phyloP scores from a whole-genome alignment of 106 monocot genomes.

The Dendrobium huoshanense region DNA sequence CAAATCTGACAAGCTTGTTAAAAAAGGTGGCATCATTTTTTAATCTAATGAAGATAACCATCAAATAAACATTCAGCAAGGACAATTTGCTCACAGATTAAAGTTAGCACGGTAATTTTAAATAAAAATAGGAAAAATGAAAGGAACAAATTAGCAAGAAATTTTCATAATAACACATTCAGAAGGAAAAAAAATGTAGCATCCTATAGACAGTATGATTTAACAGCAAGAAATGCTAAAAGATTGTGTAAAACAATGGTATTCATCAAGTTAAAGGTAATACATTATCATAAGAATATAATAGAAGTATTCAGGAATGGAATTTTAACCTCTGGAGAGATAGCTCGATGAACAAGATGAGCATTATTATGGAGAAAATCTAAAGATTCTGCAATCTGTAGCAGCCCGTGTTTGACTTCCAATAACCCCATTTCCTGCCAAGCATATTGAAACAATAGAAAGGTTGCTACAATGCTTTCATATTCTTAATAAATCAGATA shows the following conservation, averaged over 20 bases:
- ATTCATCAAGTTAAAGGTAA: neutral
- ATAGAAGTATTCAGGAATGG: neutral
- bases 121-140: neutral
- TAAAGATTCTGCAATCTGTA: constrained; percentile 80
- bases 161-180: neutral
- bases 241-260: neutral
- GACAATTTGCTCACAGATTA: neutral
- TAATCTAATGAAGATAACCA: too few species aligned
- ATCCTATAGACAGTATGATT: neutral
- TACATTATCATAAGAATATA: neutral
- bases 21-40: too few species aligned
- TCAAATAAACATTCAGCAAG: neutral
- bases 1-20: too few species aligned
- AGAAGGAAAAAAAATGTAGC: neutral
- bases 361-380: constrained; percentile 98
- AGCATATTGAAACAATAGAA: constrained; percentile 5
- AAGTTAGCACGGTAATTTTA: neutral
- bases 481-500: neutral
- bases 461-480: neutral
- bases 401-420: constrained; percentile 92
- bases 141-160: neutral
- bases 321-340: constrained; percentile 79
- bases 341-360: constrained; percentile 76
- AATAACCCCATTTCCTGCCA: constrained; percentile 86
- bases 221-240: neutral